These are phyloP conservation scores for Debaryomyces maramus DNA, from an alignment of 805 yeast genomes.

Conservation along the genomic window DNA sequence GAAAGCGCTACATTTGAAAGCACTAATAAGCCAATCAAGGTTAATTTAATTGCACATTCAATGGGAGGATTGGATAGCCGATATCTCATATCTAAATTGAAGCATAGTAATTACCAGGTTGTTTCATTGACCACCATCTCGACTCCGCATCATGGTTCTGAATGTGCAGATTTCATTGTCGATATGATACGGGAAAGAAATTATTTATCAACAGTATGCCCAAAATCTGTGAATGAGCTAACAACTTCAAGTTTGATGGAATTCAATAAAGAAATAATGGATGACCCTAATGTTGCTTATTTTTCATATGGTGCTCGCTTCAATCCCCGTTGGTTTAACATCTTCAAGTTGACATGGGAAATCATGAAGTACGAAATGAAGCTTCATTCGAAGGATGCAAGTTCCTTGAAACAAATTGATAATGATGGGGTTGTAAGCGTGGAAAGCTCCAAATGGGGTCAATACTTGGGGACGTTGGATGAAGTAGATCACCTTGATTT, in stretches of 20 bases:
- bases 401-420: constrained; percentile 36
- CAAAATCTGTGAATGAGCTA: constrained; percentile 56
- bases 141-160: constrained; percentile 88
- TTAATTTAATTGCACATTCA: constrained; percentile 83
- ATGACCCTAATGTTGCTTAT: constrained; percentile 66
- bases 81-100: constrained; percentile 61
- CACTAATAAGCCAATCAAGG: constrained; percentile 38
- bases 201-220: constrained; percentile 21
- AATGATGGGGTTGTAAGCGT: constrained; percentile 90
- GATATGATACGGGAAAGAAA: constrained; percentile 25
- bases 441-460: constrained; percentile 79
- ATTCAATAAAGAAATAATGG: constrained; percentile 53
- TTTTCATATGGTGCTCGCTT: constrained; percentile 83
- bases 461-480: constrained; percentile 73
- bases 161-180: constrained; percentile 70
- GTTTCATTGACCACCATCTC: constrained; percentile 79
- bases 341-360: constrained; percentile 65
- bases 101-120: constrained; percentile 48
- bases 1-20: constrained; percentile 7
- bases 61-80: constrained; percentile 94
- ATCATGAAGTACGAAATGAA: constrained; percentile 37
- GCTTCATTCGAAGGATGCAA: constrained; percentile 1
- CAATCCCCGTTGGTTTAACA: constrained; percentile 58
- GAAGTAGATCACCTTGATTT: constrained; percentile 83
- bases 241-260: constrained; percentile 53